Base-by-base conservation (phyloP, 2,329 filamentous ascomycete species). In the Colletotrichum sp. region DNA sequence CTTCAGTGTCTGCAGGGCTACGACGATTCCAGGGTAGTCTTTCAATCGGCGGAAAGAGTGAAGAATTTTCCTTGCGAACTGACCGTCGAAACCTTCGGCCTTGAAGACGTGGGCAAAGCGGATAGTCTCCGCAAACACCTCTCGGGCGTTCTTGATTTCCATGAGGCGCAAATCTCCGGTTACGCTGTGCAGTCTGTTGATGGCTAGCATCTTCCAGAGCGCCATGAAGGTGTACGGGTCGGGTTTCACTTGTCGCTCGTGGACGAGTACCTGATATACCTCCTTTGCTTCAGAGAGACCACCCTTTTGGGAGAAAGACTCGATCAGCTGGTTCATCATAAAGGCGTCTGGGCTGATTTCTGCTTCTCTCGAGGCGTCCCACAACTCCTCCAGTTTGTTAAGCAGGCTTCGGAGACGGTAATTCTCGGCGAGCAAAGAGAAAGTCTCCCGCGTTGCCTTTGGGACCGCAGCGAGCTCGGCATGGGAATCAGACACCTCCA, bases 271-370 rank as follows among this genome's bases (percentile, higher is more conserved):
- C 12, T 85, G 82, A 82, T 92, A 95, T 34, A 92, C 87, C 4
- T 84, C 81, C 79, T 90, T 88, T 0, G 94, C 91, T 67, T 89
- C 86, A 29, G 85, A 83, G 61, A 89, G 87, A 69, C 91, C 87
- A 67, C 91, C 90, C 74, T 90, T 89, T 76, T 92, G 90, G 63
- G 94, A 88, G 77, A 93, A 90, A 8, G 92, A 91, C 76, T 92
- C 91, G 30, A 97, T 90, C 27, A 96, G 86, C 81, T 96, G 93
- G 83, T 96, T 97, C 88, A 96, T 92, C 85, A 96, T 94, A 83
- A 93, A 94, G 11, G 92, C 91, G 80, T 95, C 93, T 3, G 93
- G 90, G 70, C 87, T 88, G 77, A 96, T 92, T 77, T 93, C 89
- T 16, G 93, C 91, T 61, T 90, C 86, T 16, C 88, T 86, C 77